Conservation (phyloP, 441 rosid genomes). For the Arabidopsis hybrid region DNA sequence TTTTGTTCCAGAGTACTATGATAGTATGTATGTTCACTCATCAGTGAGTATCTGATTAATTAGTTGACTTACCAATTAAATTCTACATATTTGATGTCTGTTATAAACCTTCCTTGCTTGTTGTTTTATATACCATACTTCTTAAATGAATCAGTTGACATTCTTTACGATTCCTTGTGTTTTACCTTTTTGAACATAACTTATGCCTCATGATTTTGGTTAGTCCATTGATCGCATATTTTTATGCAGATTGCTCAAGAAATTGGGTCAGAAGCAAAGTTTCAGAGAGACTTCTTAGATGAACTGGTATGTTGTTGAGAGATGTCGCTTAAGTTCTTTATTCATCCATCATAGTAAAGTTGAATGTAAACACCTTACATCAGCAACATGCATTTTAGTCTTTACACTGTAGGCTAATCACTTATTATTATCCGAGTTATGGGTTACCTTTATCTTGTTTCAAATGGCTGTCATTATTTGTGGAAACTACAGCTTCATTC, state of each 20-base stretch:
- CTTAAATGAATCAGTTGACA: background rate
- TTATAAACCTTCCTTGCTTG: background rate
- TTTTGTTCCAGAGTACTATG: background rate
- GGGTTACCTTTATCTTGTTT: background rate
- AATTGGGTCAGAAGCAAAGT: constrained; percentile 87
- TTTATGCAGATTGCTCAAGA: constrained; percentile 84
- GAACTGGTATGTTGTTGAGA: constrained; percentile 65
- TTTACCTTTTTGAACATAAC: background rate
- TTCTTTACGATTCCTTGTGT: background rate
- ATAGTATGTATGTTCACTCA: background rate
- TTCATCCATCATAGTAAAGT: background rate
- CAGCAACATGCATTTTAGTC: background rate
- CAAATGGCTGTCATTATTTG: background rate
- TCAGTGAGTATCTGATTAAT: background rate
- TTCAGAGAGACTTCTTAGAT: constrained; percentile 83
- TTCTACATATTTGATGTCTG: background rate
- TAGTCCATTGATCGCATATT: background rate
- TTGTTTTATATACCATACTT: background rate
- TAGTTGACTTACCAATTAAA: too few species aligned
- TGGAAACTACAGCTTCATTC: background rate
- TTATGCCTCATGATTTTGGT: background rate
- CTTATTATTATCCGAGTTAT: background rate
- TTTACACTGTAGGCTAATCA: background rate
- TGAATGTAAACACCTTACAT: background rate
- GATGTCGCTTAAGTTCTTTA: background rate